These are phyloP conservation scores for Ustilago shanxiensis DNA, from an alignment of 1,284 basidiomycete species.

Conservation along the genomic window DNA sequence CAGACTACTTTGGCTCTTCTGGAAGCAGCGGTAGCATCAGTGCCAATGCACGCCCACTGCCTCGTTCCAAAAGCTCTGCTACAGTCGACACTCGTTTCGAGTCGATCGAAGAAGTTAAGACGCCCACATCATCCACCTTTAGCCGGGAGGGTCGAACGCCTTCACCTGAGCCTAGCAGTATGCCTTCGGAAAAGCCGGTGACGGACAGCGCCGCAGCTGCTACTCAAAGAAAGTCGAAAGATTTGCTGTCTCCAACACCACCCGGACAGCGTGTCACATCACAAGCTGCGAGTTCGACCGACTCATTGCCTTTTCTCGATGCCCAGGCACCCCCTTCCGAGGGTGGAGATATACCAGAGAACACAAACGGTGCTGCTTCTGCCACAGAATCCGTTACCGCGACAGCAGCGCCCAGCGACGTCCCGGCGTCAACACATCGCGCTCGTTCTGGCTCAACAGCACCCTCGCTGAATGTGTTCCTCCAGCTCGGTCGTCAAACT, in stretches of 20 bases:
- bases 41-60: conserved; percentile 16
- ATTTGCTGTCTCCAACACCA: conserved; percentile 24
- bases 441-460: conserved; percentile 13
- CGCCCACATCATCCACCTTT: conserved; percentile 42
- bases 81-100: conserved; percentile 39
- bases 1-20: conserved; percentile 45
- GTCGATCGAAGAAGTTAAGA: conserved; percentile 53
- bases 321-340: conserved; percentile 33
- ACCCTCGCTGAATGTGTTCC: conserved; percentile 75
- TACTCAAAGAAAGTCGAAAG: conserved; percentile 7
- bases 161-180: conserved; percentile 17
- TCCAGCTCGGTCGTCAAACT: conserved; percentile 91
- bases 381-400: not conserved
- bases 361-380: not conserved
- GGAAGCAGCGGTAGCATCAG: conserved; percentile 28
- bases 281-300: conserved; percentile 49
- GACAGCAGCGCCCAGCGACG: not conserved
- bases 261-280: conserved; percentile 29
- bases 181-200: conserved; percentile 6
- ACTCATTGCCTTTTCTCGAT: conserved; percentile 56
- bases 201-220: conserved; percentile 4
- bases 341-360: conserved; percentile 12
- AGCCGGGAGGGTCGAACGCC: conserved; percentile 14
- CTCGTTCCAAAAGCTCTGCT: conserved; percentile 31
- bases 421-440: conserved; percentile 11